Conservation (phyloP, 768 basidiomycete genomes). For the Dioszegia aurantiaca region DNA sequence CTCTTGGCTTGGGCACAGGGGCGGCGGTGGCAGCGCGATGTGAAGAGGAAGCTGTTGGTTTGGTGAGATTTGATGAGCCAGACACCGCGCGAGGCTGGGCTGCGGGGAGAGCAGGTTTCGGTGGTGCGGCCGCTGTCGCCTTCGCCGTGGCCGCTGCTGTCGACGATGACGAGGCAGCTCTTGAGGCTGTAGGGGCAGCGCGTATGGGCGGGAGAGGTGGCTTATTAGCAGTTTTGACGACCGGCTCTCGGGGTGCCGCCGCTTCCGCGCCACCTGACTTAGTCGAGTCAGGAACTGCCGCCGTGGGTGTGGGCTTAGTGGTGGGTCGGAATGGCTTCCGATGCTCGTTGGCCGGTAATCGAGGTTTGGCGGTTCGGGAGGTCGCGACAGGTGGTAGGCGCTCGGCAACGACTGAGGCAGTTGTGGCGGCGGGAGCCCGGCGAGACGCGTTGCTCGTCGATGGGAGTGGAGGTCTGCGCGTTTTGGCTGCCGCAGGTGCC, state of each 20-base stretch:
- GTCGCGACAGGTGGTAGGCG: slow-evolving; percentile 8
- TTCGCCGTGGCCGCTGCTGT: too few relatives aligned
- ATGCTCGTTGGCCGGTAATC: slow-evolving; percentile 1
- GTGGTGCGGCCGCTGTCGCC: not conserved
- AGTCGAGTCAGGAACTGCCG: slow-evolving; percentile 1
- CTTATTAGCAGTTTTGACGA: not conserved
- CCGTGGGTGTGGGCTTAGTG: slow-evolving; percentile 9
- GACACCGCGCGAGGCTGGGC: not conserved
- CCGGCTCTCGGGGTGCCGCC: not conserved
- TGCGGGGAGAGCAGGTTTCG: not conserved
- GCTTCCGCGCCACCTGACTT: not conserved
- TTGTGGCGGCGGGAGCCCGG: not conserved
- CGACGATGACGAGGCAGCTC: not conserved
- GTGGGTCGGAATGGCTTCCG: slow-evolving; percentile 25
- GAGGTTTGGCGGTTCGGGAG: slow-evolving; percentile 1
- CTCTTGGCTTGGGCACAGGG: not conserved
- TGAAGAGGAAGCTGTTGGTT: slow-evolving; percentile 7
- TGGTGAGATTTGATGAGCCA: slow-evolving; percentile 6
- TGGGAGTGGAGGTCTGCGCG: slow-evolving; percentile 6
- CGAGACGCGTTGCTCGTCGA: not conserved
- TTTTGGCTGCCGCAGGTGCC: not conserved
- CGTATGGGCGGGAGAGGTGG: not conserved
- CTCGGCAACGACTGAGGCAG: not conserved
- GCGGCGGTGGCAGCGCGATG: slow-evolving; percentile 1
- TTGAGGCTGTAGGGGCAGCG: not conserved